These are phyloP conservation scores for Geotrichum reessii DNA, from an alignment of 1,139 yeast species.

Conservation along the genomic window DNA sequence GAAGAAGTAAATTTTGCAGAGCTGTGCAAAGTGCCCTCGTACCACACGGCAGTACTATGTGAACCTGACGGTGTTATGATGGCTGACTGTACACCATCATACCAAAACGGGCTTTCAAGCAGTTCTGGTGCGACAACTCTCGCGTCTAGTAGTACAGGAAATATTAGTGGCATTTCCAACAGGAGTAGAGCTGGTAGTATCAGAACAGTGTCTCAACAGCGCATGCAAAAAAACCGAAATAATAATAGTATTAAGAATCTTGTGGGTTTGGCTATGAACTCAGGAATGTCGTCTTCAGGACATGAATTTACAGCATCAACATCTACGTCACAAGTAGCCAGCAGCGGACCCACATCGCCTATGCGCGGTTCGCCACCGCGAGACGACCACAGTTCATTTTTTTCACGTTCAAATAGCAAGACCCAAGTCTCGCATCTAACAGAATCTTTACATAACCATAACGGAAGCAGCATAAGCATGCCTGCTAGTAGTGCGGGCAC, in stretches of 20 bases:
- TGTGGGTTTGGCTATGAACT: background rate
- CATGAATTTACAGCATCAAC: background rate
- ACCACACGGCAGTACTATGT: constrained; percentile 54
- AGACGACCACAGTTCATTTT: background rate
- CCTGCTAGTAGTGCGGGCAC: background rate
- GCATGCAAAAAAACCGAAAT: background rate
- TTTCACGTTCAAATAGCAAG: background rate
- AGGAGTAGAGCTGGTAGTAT: background rate
- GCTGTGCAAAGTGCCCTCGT: constrained; percentile 73
- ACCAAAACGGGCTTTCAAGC: background rate
- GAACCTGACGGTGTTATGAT: constrained; percentile 24
- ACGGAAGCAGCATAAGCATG: background rate
- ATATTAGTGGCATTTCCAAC: background rate
- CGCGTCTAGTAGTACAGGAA: background rate
- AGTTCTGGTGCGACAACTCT: background rate
- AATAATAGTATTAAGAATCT: background rate
- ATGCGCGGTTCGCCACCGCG: background rate
- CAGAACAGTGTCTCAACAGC: background rate
- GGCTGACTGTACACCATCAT: constrained; percentile 18
- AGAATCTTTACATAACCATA: background rate
- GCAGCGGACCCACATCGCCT: background rate
- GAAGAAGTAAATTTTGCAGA: constrained; percentile 35
- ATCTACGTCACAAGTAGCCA: background rate
- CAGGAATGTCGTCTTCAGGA: background rate
- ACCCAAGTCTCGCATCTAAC: background rate